Base-by-base conservation (phyloP, 176 grass and related monocot genomes). In the Raddia guianensis region DNA sequence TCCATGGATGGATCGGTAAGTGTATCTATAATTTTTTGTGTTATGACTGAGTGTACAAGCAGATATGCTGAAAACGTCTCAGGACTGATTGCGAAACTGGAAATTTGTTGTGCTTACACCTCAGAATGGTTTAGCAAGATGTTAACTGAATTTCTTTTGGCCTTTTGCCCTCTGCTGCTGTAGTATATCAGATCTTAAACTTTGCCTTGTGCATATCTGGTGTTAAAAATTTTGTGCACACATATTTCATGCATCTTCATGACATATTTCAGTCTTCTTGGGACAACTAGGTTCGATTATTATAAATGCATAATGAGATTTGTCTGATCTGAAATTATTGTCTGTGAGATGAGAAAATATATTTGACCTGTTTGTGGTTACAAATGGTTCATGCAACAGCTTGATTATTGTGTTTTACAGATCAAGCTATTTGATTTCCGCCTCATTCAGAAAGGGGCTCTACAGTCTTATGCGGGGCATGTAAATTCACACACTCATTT, bases 401-500 rank as follows among this genome's bases (percentile, higher is more conserved):
- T 64, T 81, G 49, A 64, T 40, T n/a, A 11, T 57, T 78, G 3
- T 66, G 63, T 86, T 87, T 27, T 79, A 59, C 82, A 98, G 95
- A 98, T 98, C 64, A 89, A 98, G 60, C 90, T 98, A 45, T 98
- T 94, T 76, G 95, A 98, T 86, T 75, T 87, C 43, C 95, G 95
- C 80, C 80, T 90, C 48, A 77, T 86, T 60, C 75, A 90, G 53
- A 92, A 88, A 72, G 95, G 87, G 74, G 86, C 74, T 48, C 85
- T 94, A 73, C 95, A 98, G 68, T 91, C 83, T 43, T 98, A 98
- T 42, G 86, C 74, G 35, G 95, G 92, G 18, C 95, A 98, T 79
- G 81, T 89, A 49, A 98, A 94, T 69, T 89, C 92, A 74, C 92
- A 98, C 86, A 91, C 37, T 59, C 78, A 44, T 77, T 84, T 94